Evolutionary conservation across 371 early-diverging fungal species (phyloP), one percentile per base, ranked within the genome.

Genomic region (Actinomortierella ambigua): DNA sequence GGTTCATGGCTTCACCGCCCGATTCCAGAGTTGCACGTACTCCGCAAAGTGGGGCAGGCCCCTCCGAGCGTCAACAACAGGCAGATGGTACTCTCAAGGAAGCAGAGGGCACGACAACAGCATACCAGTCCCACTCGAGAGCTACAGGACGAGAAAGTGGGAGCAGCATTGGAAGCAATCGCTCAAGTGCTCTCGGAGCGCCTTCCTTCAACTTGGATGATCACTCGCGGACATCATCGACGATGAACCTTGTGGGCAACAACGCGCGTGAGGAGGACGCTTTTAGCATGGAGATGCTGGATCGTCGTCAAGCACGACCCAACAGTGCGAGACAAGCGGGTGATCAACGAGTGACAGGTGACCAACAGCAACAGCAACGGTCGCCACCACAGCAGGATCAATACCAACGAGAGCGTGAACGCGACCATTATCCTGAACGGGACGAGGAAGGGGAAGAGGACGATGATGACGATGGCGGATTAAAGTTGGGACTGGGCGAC

Each of bases 401-500:
- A 51, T 40, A 50, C 22, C 49, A 39, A 40, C 8, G 15, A 11
- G 24, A 15, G 44, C 39, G 47, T 40, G 17, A 51, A 20, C 23
- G 20, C 46, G 14, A 27, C 57, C 18, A 28, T 39, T 27, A 9
- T 20, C 18, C 24, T 22, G 49, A 29, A 41, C 42, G 48, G 7
- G 39, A 42, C 9, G 41, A 50, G 5, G 57, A 50, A 40, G 55
- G 54, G 14, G 78, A 62, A 1, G 77, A 60, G 24, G 76, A 61
- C 23, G 75, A 65, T 34, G 69, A 73, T n/a, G 63, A 50, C 17
- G 55, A 65, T 23, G 90, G 84, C 14, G 94, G 94, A 13, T 68
- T 95, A 22, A 93, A 94, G 66, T 75, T 95, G 29, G 95, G 95
- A 5, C 68, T 95, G 48, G 95, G 95, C 18, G 95, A 95, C 66